Conservation (phyloP, 1,139 yeast genomes). For the Hansenula lynferdii region DNA sequence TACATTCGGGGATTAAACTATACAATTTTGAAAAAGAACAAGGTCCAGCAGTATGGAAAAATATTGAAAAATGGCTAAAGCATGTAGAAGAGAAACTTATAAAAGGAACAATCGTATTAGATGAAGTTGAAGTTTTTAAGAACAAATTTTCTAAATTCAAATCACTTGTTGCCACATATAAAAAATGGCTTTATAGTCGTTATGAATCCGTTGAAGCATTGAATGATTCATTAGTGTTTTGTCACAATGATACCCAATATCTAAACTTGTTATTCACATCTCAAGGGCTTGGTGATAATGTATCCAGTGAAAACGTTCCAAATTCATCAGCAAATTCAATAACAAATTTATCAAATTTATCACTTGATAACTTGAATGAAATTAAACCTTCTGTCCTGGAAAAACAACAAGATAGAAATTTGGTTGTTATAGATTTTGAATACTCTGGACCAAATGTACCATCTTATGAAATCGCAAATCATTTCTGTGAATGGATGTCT, state of each 20-base stretch:
- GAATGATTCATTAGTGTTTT: constrained; percentile 57
- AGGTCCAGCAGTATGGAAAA: constrained; percentile 69
- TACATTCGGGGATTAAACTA: constrained; percentile 77
- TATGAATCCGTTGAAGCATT: constrained; percentile 41
- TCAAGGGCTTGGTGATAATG: no score
- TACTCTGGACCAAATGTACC: constrained; percentile 93
- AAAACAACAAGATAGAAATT: constrained; percentile 57
- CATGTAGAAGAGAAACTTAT: constrained; percentile 43
- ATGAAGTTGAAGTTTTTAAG: constrained; percentile 43
- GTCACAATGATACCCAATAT: constrained; percentile 95
- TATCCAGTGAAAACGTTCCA: no score
- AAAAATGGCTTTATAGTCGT: constrained; percentile 54
- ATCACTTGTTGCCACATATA: constrained; percentile 42
- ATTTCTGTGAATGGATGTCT: constrained; percentile 93
- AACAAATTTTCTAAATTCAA: constrained; percentile 47
- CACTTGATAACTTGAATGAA: constrained; percentile 25
- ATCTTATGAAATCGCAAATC: constrained; percentile 88
- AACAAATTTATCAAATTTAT: constrained; percentile 27
- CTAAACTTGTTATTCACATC: constrained; percentile 69
- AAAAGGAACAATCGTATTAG: constrained; percentile 24
- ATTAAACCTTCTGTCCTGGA: constrained; percentile 31
- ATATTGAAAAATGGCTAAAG: constrained; percentile 67
- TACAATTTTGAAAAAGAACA: constrained; percentile 41
- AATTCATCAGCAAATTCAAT: constrained; percentile 15
- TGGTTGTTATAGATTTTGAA: constrained; percentile 95